Conservation (phyloP, 2,329 filamentous ascomycete species). For the Aureobasidium sp. region DNA sequence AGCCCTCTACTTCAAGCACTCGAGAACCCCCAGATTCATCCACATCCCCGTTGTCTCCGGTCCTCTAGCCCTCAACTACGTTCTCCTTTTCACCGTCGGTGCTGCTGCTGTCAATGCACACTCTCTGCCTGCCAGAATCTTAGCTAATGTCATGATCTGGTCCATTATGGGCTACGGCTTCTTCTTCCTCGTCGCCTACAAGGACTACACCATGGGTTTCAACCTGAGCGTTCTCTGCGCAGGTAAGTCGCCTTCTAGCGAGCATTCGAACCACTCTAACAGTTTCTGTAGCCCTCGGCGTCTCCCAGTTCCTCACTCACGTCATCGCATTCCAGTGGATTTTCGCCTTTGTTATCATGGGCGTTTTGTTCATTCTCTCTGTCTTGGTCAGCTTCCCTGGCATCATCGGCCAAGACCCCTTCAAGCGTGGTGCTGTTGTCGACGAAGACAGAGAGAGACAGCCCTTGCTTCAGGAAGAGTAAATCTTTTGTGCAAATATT, state of each 20-base stretch:
- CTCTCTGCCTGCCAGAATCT: conserved; percentile 61
- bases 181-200: conserved; percentile 67
- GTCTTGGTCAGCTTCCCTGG: conserved; percentile 56
- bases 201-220: conserved; percentile 72
- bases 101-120: conserved; percentile 69
- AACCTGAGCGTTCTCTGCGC: conserved; percentile 64
- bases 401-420: conserved; percentile 51
- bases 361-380: conserved; percentile 61
- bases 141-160: conserved; percentile 87
- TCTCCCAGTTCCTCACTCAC: conserved; percentile 58
- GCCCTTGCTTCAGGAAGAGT: conserved; percentile 41
- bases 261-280: not conserved
- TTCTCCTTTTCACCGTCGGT: conserved; percentile 83
- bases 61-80: conserved; percentile 77
- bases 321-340: conserved; percentile 82
- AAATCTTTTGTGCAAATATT: not conserved
- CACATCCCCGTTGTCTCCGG: conserved; percentile 68
- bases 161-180: conserved; percentile 66
- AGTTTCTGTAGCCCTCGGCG: conserved; percentile 50
- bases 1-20: conserved; percentile 63
- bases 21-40: conserved; percentile 60
- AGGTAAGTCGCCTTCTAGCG: conserved; percentile 38
- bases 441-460: conserved; percentile 45
- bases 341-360: conserved; percentile 80
- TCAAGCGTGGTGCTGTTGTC: conserved; percentile 37